These are phyloP conservation scores for Micractinium conductrix DNA, from an alignment of 139 green algal species.

Conservation along the genomic window DNA sequence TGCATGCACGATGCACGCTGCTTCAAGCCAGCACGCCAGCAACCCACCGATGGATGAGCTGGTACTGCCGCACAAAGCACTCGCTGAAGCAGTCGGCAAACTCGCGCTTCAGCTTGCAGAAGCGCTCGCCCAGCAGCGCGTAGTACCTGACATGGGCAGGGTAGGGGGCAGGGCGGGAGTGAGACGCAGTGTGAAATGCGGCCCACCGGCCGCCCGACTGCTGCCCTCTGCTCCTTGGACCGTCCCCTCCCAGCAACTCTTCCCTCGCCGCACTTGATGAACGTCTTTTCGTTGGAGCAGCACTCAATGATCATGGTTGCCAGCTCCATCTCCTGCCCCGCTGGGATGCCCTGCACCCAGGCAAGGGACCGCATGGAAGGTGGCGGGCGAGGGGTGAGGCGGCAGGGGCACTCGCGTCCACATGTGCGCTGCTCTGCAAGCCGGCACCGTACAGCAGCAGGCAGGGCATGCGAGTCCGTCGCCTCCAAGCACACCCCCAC, in stretches of 20 bases:
- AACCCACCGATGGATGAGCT: slow-evolving; percentile 83
- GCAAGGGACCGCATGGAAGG: neutral
- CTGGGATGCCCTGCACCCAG: slow-evolving; percentile 39
- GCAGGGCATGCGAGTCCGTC: no score
- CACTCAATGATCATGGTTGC: slow-evolving; percentile 98
- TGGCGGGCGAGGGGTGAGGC: neutral
- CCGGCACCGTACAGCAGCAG: neutral
- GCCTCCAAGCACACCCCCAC: neutral
- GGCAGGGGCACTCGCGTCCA: neutral
- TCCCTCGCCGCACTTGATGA: slow-evolving; percentile 63
- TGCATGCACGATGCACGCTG: neutral
- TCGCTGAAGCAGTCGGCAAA: slow-evolving; percentile 91
- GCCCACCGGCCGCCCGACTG: no score
- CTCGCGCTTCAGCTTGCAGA: slow-evolving; percentile 82
- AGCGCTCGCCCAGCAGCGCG: slow-evolving; percentile 92
- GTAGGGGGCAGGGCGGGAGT: no score
- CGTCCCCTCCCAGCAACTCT: no score
- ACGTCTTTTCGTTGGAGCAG: slow-evolving; percentile 85
- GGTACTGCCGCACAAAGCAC: slow-evolving; percentile 94
- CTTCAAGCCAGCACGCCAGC: neutral
- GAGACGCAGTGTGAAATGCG: no score
- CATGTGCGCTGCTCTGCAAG: neutral
- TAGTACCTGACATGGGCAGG: slow-evolving; percentile 92
- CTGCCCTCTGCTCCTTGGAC: no score
- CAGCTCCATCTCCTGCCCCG: slow-evolving; percentile 86